Evolutionary conservation across 2,329 filamentous ascomycete species (phyloP).

Genomic region (Gnomoniopsis smithogilvyi): DNA sequence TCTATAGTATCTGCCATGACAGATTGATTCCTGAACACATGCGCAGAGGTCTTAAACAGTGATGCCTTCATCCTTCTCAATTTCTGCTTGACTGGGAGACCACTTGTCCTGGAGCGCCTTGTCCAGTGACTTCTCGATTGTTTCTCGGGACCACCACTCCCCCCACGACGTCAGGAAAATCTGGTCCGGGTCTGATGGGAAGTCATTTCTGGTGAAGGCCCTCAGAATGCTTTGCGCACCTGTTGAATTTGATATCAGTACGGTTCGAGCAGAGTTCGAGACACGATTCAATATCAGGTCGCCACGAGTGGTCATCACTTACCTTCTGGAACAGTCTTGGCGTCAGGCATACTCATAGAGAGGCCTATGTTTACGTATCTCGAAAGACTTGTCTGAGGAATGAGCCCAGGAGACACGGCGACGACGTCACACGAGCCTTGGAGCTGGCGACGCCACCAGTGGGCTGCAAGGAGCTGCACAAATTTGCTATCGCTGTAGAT

Average conservation of each 20-base stretch:
- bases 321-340: slow-evolving; percentile 47
- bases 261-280: background rate
- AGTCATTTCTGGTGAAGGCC: slow-evolving; percentile 41
- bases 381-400: slow-evolving; percentile 44
- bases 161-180: slow-evolving; percentile 56
- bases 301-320: slow-evolving; percentile 3
- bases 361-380: slow-evolving; percentile 29
- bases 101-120: slow-evolving; percentile 49
- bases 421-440: slow-evolving; percentile 40
- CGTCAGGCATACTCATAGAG: slow-evolving; percentile 37
- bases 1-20: too few relatives aligned
- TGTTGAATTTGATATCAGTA: slow-evolving; percentile 18
- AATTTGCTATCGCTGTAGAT: slow-evolving; percentile 48
- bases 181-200: slow-evolving; percentile 47
- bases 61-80: slow-evolving; percentile 40
- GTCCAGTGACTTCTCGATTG: slow-evolving; percentile 39
- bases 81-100: slow-evolving; percentile 43
- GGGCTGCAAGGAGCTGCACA: slow-evolving; percentile 45
- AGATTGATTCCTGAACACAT: too few relatives aligned
- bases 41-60: background rate
- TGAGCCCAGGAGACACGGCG: slow-evolving; percentile 51
- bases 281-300: too few relatives aligned
- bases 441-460: slow-evolving; percentile 56
- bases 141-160: slow-evolving; percentile 50
- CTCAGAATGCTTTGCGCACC: slow-evolving; percentile 43